These are phyloP conservation scores for Geotrichum klebahnii DNA, from an alignment of 1,139 yeast genomes.

Conservation along the genomic window DNA sequence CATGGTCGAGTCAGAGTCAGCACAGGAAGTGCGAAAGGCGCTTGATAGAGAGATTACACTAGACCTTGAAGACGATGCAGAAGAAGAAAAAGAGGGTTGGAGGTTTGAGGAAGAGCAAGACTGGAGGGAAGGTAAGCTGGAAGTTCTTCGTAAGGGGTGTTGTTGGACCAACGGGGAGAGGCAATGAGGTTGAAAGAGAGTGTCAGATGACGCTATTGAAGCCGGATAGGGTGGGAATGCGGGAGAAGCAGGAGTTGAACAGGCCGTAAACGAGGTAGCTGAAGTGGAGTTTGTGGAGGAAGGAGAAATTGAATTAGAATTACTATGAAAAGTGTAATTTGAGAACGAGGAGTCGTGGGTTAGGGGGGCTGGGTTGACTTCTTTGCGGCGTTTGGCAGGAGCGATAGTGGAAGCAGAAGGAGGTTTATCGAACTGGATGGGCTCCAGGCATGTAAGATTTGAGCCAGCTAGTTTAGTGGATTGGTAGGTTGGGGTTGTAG, in stretches of 20 bases:
- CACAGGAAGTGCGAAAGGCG: not conserved
- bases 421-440: not conserved
- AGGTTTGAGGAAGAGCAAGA: not conserved
- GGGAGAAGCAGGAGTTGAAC: slow-evolving; percentile 16
- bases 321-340: not conserved
- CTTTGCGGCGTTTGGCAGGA: not conserved
- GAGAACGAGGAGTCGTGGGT: slow-evolving; percentile 3
- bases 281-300: slow-evolving; percentile 2
- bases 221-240: not conserved
- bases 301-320: not conserved
- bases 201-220: not conserved
- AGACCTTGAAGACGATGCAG: not conserved
- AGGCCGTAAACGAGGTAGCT: not conserved
- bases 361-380: slow-evolving; percentile 2
- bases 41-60: not conserved
- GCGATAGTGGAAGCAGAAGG: not conserved
- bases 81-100: not conserved
- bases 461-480: too few species aligned
- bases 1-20: not conserved
- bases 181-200: not conserved
- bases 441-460: too few species aligned
- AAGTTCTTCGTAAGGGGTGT: not conserved
- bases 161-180: not conserved
- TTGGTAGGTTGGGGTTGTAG: too few species aligned
- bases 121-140: not conserved